Evolutionary conservation across 2,329 filamentous ascomycete genomes (phyloP), one percentile per base, ranked within the genome.

Genomic region (Coniochaeta ligniaria): DNA sequence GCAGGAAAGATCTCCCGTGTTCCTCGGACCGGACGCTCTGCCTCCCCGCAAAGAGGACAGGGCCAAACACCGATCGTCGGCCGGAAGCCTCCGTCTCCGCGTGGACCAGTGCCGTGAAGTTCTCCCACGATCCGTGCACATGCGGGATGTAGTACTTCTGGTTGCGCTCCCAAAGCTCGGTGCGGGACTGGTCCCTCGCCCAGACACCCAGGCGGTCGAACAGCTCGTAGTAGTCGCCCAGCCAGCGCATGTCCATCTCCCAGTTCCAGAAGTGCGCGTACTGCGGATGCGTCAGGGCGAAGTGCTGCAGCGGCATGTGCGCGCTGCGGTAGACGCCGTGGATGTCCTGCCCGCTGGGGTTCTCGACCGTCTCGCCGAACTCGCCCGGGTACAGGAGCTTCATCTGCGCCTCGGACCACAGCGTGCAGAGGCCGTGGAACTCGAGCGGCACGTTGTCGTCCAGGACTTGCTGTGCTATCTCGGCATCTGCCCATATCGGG

Each of bases 321-420:
- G 83, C 79, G 38, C 82, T 83, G 57, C 89, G 83, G 73, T 90
- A 90, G 57, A 91, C 87, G 3, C 89, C 86, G 57, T 89, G 87
- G 31, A 90, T 79, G 59, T 84, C 81, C 16, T 76, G 79, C 64
- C 82, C 74, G 60, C 78, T 80, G 7, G 81, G 82, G 68, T 84
- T 83, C 60, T 81, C 77, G 67, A 87, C 85, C 1, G 87, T 83
- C 52, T 87, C 84, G 66, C 89, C 87, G n/a, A 92, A 88, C 45
- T 85, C 83, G 1, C 84, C 84, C 62, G 82, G 73, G 69, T 96
- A 96, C 72, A 91, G 86, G 60, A 93, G 80, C 60, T 82, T 81
- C 90, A 96, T 94, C 73, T 94, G 90, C 59, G 85, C 81, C 72
- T 95, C 91, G 2, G 90, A 92, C 92, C 92, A 96, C 6, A 96